These are phyloP conservation scores for Suhomyces vadensis DNA, from an alignment of 805 yeast species.

Conservation along the genomic window DNA sequence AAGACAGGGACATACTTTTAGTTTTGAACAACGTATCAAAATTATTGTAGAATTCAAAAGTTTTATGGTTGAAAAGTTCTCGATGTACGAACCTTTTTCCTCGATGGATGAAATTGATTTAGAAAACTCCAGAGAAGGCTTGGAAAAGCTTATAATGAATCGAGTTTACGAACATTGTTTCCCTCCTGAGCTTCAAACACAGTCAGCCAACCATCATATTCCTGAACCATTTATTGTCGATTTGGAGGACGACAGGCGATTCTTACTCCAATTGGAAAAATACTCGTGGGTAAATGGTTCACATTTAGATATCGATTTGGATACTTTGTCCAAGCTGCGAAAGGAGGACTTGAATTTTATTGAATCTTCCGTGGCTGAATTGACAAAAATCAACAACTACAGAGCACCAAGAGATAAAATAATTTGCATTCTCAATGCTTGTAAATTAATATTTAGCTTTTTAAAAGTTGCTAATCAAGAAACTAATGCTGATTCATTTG, in stretches of 20 bases:
- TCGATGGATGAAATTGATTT: constrained; percentile 56
- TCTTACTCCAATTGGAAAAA: constrained; percentile 54
- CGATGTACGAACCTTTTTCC: constrained; percentile 69
- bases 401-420: constrained; percentile 94
- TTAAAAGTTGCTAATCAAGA: constrained; percentile 71
- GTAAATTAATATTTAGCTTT: constrained; percentile 88
- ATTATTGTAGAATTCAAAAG: constrained; percentile 72
- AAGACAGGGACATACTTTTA: constrained; percentile 58
- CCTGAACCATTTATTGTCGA: constrained; percentile 57
- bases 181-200: constrained; percentile 65
- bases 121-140: constrained; percentile 81
- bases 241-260: constrained; percentile 55
- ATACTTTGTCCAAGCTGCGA: constrained; percentile 37
- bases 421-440: constrained; percentile 85
- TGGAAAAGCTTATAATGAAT: constrained; percentile 91
- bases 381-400: constrained; percentile 74
- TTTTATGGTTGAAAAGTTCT: constrained; percentile 67
- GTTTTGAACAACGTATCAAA: constrained; percentile 74
- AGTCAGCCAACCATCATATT: constrained; percentile 19
- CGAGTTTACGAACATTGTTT: constrained; percentile 75
- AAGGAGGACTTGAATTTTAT: constrained; percentile 41
- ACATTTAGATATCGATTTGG: constrained; percentile 72
- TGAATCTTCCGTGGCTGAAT: constrained; percentile 67
- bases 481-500: constrained; percentile 86
- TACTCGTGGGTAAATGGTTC: constrained; percentile 71